phyloP scores from a whole-genome alignment of 1,284 basidiomycete genomes.

The Takashimella koratensis region DNA sequence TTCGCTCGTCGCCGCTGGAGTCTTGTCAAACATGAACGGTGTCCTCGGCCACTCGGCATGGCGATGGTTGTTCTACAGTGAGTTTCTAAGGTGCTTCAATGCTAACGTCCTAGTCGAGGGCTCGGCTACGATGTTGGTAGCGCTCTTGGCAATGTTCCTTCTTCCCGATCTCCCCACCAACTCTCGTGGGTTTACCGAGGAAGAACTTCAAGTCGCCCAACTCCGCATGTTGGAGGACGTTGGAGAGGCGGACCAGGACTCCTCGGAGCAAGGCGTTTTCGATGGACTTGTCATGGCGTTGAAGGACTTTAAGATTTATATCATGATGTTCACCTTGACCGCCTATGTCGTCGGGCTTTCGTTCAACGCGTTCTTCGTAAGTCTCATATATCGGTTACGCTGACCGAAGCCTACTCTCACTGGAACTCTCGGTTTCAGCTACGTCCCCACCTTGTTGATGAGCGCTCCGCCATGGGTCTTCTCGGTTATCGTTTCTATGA shows the following conservation, averaged over 20 bases:
- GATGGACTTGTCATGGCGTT: conserved; percentile 59
- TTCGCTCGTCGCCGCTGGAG: conserved; percentile 68
- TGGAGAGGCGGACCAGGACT: conserved; percentile 60
- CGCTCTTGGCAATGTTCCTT: conserved; percentile 56
- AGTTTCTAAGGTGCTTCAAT: conserved; percentile 26
- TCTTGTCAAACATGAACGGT: conserved; percentile 66
- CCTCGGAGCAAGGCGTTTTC: conserved; percentile 23
- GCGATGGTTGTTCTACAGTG: conserved; percentile 75
- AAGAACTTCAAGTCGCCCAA: conserved; percentile 63
- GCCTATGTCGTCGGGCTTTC: conserved; percentile 58
- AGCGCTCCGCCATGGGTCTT: conserved; percentile 70
- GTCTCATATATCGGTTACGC: conserved; percentile 48
- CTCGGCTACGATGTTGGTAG: conserved; percentile 55
- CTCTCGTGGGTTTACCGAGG: conserved; percentile 60
- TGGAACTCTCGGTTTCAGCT: conserved; percentile 61
- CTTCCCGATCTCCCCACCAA: conserved; percentile 70
- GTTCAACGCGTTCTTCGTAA: conserved; percentile 65
- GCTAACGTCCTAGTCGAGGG: conserved; percentile 24
- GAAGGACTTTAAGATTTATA: conserved; percentile 59
- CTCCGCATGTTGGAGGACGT: conserved; percentile 69
- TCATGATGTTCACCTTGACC: conserved; percentile 59
- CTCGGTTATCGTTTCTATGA: conserved; percentile 56
- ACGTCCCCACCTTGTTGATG: conserved; percentile 61
- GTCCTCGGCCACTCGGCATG: conserved; percentile 64
- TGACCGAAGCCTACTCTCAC: conserved; percentile 60